Evolutionary conservation across 2,329 filamentous ascomycete species (phyloP).

Genomic region (Gnomoniopsis smithogilvyi): DNA sequence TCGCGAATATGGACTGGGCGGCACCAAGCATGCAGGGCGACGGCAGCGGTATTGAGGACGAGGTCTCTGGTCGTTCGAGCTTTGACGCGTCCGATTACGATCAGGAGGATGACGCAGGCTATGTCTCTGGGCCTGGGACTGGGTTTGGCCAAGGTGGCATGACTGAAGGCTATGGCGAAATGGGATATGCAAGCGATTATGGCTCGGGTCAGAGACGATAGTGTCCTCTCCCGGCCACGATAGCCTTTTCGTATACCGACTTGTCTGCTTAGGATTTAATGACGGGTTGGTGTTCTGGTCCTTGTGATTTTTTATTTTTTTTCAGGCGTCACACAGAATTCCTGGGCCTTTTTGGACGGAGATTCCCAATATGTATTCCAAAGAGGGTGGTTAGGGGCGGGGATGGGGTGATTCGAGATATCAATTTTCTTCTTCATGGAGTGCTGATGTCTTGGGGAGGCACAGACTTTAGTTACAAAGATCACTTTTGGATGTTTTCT

Average conservation of each 20-base stretch:
- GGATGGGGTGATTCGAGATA: too few species aligned
- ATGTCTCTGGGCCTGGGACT: constrained; percentile 60
- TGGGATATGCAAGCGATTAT: constrained; percentile 53
- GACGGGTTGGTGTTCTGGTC: background rate
- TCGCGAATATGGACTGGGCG: constrained; percentile 88
- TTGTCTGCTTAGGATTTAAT: background rate
- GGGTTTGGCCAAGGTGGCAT: constrained; percentile 56
- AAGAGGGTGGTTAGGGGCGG: too few species aligned
- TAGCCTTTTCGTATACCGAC: background rate
- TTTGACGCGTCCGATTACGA: constrained; percentile 75
- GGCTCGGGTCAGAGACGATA: constrained; percentile 35
- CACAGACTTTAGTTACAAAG: background rate
- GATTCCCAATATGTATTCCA: too few species aligned
- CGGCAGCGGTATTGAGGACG: constrained; percentile 71
- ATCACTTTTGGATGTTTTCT: background rate
- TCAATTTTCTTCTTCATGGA: too few species aligned
- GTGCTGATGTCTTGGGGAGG: background rate
- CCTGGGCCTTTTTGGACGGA: too few species aligned
- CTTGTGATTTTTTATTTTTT: background rate
- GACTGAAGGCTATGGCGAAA: constrained; percentile 52
- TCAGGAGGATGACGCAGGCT: constrained; percentile 68
- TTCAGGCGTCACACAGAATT: background rate
- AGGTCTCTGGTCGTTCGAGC: constrained; percentile 73
- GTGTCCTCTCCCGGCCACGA: background rate
- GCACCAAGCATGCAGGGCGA: constrained; percentile 61